phyloP scores from a whole-genome alignment of 257 asterid genomes.

The Solanum paucissectum region DNA sequence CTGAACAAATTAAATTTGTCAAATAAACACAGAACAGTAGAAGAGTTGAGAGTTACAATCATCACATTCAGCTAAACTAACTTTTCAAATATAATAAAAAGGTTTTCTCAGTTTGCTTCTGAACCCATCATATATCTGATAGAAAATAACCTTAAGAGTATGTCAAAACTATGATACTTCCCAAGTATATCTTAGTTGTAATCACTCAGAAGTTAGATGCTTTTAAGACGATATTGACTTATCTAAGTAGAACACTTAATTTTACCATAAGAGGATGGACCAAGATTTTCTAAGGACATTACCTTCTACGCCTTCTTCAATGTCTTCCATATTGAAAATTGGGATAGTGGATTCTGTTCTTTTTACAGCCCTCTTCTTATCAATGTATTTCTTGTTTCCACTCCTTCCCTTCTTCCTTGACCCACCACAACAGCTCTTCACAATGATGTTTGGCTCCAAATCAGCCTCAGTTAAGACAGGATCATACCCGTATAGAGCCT shows the following conservation, averaged over 20 bases:
- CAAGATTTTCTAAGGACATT: not conserved
- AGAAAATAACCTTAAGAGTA: not conserved
- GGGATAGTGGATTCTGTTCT: slow-evolving; percentile 82
- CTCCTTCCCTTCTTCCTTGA: slow-evolving; percentile 53
- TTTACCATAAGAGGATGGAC: not conserved
- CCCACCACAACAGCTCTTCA: slow-evolving; percentile 75
- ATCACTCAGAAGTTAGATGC: not conserved
- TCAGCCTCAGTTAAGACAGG: slow-evolving; percentile 75
- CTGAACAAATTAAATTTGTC: not conserved
- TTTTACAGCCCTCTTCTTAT: slow-evolving; percentile 61
- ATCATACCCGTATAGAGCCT: slow-evolving; percentile 82
- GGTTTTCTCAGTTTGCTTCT: not conserved
- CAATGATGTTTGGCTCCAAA: slow-evolving; percentile 65
- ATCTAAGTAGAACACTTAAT: not conserved
- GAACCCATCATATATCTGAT: not conserved
- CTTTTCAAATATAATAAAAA: not conserved
- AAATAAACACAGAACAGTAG: not conserved
- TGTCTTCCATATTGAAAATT: slow-evolving; percentile 67
- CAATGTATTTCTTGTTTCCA: slow-evolving; percentile 58
- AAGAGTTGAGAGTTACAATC: not conserved
- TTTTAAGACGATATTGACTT: not conserved
- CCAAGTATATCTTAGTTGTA: not conserved
- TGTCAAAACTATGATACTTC: not conserved
- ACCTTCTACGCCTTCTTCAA: slow-evolving; percentile 92
- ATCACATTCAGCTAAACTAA: not conserved